phyloP scores from a whole-genome alignment of 164 flowering plant genomes.

The Liquidambar formosana region DNA sequence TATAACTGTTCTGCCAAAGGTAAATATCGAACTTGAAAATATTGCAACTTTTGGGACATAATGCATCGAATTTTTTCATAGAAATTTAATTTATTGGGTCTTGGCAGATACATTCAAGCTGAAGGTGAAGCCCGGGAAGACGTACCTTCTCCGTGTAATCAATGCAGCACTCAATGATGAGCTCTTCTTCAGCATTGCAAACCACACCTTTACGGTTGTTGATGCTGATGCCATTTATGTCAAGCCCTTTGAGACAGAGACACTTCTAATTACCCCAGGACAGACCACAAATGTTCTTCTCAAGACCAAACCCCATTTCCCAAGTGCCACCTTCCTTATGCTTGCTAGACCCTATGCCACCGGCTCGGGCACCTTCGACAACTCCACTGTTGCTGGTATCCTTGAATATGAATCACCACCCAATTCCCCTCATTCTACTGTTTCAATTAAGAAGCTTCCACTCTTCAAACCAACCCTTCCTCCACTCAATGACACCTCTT shows the following conservation, averaged over 20 bases:
- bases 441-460: conserved; percentile 25
- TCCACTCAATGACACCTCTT: conserved; percentile 47
- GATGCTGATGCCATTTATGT: conserved; percentile 69
- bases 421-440: neutral
- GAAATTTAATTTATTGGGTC: neutral
- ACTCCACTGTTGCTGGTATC: conserved; percentile 56
- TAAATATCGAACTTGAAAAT: conserved; percentile 13
- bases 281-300: conserved; percentile 79
- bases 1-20: conserved; percentile 76
- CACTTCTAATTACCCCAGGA: conserved; percentile 66
- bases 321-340: conserved; percentile 59
- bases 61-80: neutral
- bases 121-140: conserved; percentile 67
- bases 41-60: neutral
- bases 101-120: conserved; percentile 65
- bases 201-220: conserved; percentile 64
- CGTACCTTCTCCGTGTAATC: conserved; percentile 73
- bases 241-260: conserved; percentile 61
- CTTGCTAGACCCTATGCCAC: conserved; percentile 62
- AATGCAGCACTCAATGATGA: conserved; percentile 80
- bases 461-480: conserved; percentile 52
- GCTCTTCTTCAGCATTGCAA: conserved; percentile 78
- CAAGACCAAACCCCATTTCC: conserved; percentile 43
- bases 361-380: conserved; percentile 61
- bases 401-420: conserved; percentile 40